Evolutionary conservation across 768 basidiomycete species (phyloP).

Genomic region (Leccinellum rugosiceps): DNA sequence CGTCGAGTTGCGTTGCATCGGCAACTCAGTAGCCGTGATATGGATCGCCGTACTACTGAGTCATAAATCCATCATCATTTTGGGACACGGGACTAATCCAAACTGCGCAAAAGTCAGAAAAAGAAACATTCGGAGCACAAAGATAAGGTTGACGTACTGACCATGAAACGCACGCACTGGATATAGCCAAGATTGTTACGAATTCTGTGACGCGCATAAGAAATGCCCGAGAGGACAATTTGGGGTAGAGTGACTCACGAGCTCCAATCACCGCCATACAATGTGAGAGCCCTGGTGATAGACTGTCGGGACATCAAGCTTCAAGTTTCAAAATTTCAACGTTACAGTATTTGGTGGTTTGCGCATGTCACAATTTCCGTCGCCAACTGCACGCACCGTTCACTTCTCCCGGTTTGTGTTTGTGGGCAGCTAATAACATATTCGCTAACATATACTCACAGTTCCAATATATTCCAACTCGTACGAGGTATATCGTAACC

Average conservation of each 20-base stretch:
- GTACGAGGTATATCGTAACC: not conserved
- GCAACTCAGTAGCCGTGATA: constrained; percentile 88
- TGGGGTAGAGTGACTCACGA: constrained; percentile 1
- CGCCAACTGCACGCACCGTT: too few species aligned
- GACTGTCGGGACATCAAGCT: not conserved
- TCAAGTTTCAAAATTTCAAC: too few species aligned
- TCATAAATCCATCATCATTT: constrained; percentile 69
- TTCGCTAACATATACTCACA: not conserved
- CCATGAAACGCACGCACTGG: constrained; percentile 77
- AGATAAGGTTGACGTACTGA: constrained; percentile 39
- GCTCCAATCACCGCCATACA: constrained; percentile 18
- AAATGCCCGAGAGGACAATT: not conserved
- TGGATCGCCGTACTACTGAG: constrained; percentile 76
- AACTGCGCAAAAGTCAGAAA: constrained; percentile 36
- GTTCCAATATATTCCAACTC: not conserved
- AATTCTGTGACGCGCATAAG: constrained; percentile 38
- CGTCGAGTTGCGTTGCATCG: constrained; percentile 64
- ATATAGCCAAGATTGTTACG: constrained; percentile 82
- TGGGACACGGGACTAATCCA: constrained; percentile 84
- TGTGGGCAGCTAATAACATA: too few species aligned
- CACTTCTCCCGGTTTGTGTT: too few species aligned
- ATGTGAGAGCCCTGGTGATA: constrained; percentile 13
- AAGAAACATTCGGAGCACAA: not conserved
- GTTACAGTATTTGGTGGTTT: too few species aligned
- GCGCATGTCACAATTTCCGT: too few species aligned